Evolutionary conservation across 2,329 filamentous ascomycete genomes (phyloP).

Genomic region (Rhynchosporium secalis): DNA sequence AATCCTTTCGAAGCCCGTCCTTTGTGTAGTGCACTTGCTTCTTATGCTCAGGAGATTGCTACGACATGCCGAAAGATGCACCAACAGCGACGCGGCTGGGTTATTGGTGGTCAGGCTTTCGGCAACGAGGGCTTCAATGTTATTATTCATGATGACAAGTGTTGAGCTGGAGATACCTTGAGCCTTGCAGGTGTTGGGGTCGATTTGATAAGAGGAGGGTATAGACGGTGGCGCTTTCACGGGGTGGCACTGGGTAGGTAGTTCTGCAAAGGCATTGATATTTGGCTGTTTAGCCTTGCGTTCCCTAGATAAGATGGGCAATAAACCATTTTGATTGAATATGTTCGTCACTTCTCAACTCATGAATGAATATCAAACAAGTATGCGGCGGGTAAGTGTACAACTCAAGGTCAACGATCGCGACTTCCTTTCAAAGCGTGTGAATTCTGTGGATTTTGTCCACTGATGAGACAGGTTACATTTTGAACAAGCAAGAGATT

Average conservation of each 20-base stretch:
- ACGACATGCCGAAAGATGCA: neutral
- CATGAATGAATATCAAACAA: no score
- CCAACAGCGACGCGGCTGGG: neutral
- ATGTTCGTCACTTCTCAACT: no score
- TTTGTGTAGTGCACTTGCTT: neutral
- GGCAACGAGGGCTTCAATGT: constrained; percentile 3
- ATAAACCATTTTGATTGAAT: no score
- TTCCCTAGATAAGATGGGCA: no score
- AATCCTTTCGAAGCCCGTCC: neutral
- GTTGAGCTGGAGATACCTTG: neutral
- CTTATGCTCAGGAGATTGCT: neutral
- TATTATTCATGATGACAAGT: neutral
- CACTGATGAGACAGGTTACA: no score
- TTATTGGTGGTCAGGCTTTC: neutral
- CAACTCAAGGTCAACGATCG: no score
- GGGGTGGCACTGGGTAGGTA: neutral
- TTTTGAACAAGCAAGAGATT: neutral
- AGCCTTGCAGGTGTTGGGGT: neutral
- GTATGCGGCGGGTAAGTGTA: no score
- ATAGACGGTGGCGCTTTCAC: neutral
- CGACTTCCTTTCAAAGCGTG: no score
- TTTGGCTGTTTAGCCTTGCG: no score
- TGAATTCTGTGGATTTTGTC: neutral
- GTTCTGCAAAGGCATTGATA: no score
- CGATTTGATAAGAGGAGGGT: neutral